These are phyloP conservation scores for Plasmodium knowlesi DNA, from an alignment of 169 alveolate genomes.

Conservation along the genomic window DNA sequence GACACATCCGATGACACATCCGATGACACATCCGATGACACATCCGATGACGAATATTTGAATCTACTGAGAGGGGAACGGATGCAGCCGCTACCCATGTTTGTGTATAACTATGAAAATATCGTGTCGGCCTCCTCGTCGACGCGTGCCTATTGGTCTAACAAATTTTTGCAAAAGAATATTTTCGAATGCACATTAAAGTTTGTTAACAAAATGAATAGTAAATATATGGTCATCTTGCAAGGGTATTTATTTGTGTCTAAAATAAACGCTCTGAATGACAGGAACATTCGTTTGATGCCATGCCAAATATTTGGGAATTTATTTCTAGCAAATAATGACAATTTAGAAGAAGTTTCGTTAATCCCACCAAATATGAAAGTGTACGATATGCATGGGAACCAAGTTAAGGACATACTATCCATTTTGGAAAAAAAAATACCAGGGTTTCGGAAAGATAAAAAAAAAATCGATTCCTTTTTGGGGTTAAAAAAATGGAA, in stretches of 20 bases:
- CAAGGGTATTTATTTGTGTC: slow-evolving; percentile 75
- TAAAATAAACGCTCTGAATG: slow-evolving; percentile 15
- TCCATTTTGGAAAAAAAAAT: slow-evolving; percentile 69
- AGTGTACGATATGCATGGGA: slow-evolving; percentile 65
- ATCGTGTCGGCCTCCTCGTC: slow-evolving; percentile 50
- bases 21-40: neutral
- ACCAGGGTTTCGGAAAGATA: slow-evolving; percentile 67
- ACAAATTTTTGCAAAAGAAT: slow-evolving; percentile 13
- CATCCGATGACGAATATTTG: slow-evolving; percentile 6
- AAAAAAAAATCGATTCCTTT: slow-evolving; percentile 59
- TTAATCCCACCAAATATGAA: slow-evolving; percentile 68
- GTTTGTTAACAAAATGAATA: slow-evolving; percentile 64
- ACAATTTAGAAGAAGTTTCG: slow-evolving; percentile 14
- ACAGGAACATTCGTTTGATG: slow-evolving; percentile 35
- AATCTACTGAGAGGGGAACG: slow-evolving; percentile 67
- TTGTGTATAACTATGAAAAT: slow-evolving; percentile 64
- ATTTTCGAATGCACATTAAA: slow-evolving; percentile 71
- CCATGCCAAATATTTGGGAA: slow-evolving; percentile 74
- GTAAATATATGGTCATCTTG: slow-evolving; percentile 66
- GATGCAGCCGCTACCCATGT: slow-evolving; percentile 60
- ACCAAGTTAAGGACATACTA: slow-evolving; percentile 58
- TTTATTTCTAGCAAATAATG: slow-evolving; percentile 65
- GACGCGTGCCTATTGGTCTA: slow-evolving; percentile 71
- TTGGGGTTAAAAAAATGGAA: slow-evolving; percentile 70
- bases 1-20: too few species aligned